Evolutionary conservation across 306 rosid genomes (phyloP), one percentile per base, ranked within the genome.

Genomic region (Chamaecrista fasciculata): DNA sequence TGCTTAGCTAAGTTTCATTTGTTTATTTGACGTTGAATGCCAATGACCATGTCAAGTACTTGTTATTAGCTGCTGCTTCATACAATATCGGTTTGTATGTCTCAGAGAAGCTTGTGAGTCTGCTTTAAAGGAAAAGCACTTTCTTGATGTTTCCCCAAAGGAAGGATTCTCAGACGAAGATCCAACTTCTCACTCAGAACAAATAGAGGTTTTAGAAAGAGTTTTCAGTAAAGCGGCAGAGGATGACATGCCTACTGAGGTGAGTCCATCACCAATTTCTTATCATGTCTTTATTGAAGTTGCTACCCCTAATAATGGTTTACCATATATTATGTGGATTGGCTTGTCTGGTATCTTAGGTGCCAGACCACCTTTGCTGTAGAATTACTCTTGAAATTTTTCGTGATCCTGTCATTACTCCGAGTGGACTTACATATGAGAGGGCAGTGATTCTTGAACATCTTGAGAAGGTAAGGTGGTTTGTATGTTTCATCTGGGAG

Each of bases 321-420:
- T 65, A 21, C 24, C 55, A 51, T 40, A 67, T 46, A 33, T 8
- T 33, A 51, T 53, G 10, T 34, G 7, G 65, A 58, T 62, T 29
- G 67, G 42, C 55, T 29, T 57, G 18, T 50, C 19, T 19, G 20
- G 34, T 57, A 31, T 58, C 42, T 26, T 70, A 95, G 99, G 95
- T 95, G 76, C 99, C 97, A 0, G 99, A 91, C 79, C 72, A 89
- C 60, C 79, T 95, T 2, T 95, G 97, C 82, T 95, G 99, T 70
- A 89, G 78, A 82, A 95, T 95, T 44, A 85, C 91, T 0, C 95
- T 95, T 0, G 99, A 95, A 16, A 75, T 91, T 68, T 90, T 89
- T 60, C 99, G 86, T 7, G 99, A 95, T 81, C 99, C 99, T 0
- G 99, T 95, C 66, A 95, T 91, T 72, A 86, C 91, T 62, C 99